Base-by-base conservation (phyloP, 108 stramenopile species). In the Skeletonema tropicum region DNA sequence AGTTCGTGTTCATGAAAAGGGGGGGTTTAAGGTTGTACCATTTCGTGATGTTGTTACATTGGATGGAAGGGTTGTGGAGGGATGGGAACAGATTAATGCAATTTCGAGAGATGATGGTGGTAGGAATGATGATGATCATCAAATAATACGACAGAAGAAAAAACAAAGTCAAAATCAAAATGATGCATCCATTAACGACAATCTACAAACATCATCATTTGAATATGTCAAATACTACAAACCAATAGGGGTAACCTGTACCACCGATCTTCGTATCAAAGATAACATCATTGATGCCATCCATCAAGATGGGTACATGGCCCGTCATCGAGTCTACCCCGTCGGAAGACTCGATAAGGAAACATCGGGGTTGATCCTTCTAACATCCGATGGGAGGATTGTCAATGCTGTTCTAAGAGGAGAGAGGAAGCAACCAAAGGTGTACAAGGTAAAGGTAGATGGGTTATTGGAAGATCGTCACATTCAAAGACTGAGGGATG, bases 261-360 rank as follows among this genome's bases (percentile, higher is more conserved):
- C 93, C 12, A 94, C 93, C 14, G 93, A 94, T 74, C 65, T 45
- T 46, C 35, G 67, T 14, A 70, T 93, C 5, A 41, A 36, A 36
- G 73, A 66, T 23, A 93, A 93, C 69, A 85, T 96, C 17, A 73
- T 96, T 3, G 76, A 91, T 35, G 83, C 64, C 30, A 52, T 92
- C 11, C 32, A 25, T 5, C 32, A 49, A 31, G 66, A 79, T 55
- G 89, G 89, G 0, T 89, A 77, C 55, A 6, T 35, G 46, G 80
- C 86, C 11, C 60, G 66, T 45, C 67, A 88, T 73, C 83, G 95
- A 4, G 78, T 96, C 6, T 96, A 83, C 79, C 91, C 95, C 26
- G 87, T 96, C 1, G 95, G 95, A 9, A 76, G 95, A 21, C 74
- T 96, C 3, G 95, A 93, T 57, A 91, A 87, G 68, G 92, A 93